Base-by-base conservation (phyloP, 164 flowering plant species). In the Dillenia suffruticosa region DNA sequence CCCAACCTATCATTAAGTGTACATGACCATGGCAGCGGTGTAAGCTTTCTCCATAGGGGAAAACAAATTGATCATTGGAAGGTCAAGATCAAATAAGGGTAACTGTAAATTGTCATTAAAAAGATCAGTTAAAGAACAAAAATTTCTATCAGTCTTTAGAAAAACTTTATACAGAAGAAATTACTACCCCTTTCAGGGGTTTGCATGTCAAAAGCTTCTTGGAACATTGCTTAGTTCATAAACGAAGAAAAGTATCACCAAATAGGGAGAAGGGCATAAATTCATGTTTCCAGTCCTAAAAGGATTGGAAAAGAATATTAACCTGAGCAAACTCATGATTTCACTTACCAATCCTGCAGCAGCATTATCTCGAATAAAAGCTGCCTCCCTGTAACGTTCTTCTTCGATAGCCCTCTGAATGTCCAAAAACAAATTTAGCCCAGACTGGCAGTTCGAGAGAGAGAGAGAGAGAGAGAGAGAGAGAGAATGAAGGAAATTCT, bases 321-420 rank as follows among this genome's bases (percentile, higher is more conserved):
- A 32, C 7, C 40, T 32, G 40, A 32, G 6, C 40, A 32, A 15
- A 47, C 54, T 56, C 54, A 19, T 45, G 0, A 5, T 17, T 54
- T 8, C 68, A 76, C 97, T 82, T 68, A 95, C 99, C 86, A 95
- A 72, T 64, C 99, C 99, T 71, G 92, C 92, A 65, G 90, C 82
- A 57, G 96, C 99, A 72, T 77, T 62, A 67, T 95, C 98, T 57
- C 98, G 76, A 12, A 88, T 50, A 62, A 72, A 76, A 57, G 86
- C 84, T 44, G 99, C 99, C 67, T 92, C 96, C 45, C 66, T 54
- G 54, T 88, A 95, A 40, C 83, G 75, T 76, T 92, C 99, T 69
- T 87, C 91, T 56, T 68, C 62, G 16, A 95, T 51, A 15, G 93
- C 94, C 71, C 79, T 87, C 99, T 95, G 82, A 68, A 84, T 26